Base-by-base conservation (phyloP, 192 early-diverging fungal species). In the Paraglomus brasilianum region DNA sequence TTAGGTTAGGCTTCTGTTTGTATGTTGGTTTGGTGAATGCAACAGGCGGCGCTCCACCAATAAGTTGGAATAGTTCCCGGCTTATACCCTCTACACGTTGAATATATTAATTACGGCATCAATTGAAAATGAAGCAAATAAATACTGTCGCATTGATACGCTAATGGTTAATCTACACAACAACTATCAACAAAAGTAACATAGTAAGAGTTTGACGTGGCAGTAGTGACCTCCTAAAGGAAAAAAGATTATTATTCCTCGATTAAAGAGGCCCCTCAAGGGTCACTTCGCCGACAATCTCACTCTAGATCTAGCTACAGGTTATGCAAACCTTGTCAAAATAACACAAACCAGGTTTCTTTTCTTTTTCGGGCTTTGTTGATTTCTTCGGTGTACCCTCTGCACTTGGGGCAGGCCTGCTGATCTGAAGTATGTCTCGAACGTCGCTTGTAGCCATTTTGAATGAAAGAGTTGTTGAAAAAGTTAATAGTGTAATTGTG, bases 1-100 rank as follows among this genome's bases (percentile, higher is more conserved):
- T 85, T 15, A 88, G 81, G 58, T 88, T 87, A 7, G 86, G 89
- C 69, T 91, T 92, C 50, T 88, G 86, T 67, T 90, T 89, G 70
- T 81, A 88, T 6, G 77, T 78, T 60, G 81, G 82, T 60, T 85
- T 86, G 36, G 75, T 68, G 70, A 86, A 83, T 17, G 83, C 78
- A 15, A 92, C 72, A 0, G 88, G 83, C 11, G 89, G 88, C 56
- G 82, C 80, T 40, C 88, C 88, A 55, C 89, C 89, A 44, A 87
- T 88, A 46, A 91, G 75, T 15, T 80, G 74, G 49, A 83, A 86
- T 6, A 91, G 66, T 56, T 91, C 88, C 44, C 85, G 79, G 61
- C 78, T 84, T 38, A 88, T 78, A 44, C 81, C 83, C 40, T 82
- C 80, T 84, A 62, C n/a, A 59, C 24, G 24, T 13, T 64, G 38